Percentiles rank a stretch among this genome's conserved stretches.
Conservation (phyloP, 805 yeast species). For the Cyberlindnera bimundalis region DNA sequence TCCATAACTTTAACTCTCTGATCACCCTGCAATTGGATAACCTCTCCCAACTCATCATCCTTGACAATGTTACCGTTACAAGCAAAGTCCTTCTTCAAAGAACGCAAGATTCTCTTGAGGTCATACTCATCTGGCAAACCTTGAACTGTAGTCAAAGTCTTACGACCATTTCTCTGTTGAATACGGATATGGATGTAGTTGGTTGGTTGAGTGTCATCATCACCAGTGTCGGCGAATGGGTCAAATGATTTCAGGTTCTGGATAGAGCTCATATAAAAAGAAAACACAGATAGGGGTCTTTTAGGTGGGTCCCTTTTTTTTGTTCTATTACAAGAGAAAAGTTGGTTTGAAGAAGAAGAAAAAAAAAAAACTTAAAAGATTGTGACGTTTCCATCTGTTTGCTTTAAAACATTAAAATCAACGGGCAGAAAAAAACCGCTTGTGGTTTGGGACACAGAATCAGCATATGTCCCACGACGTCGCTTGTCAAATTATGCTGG, state of each 20-base stretch:
- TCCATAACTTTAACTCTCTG: conserved; percentile 96
- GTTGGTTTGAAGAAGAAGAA: no score
- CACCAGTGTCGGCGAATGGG: conserved; percentile 99
- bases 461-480: no score
- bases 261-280: conserved; percentile 71
- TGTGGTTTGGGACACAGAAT: no score
- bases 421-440: no score
- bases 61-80: conserved; percentile 98
- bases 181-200: conserved; percentile 97
- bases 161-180: conserved; percentile 99
- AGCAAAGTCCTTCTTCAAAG: conserved; percentile 95
- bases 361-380: no score
- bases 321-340: no score
- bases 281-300: no score
- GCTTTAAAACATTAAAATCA: no score
- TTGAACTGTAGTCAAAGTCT: conserved; percentile 96
- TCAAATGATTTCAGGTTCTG: conserved; percentile 84
- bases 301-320: no score
- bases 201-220: conserved; percentile 94
- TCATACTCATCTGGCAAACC: conserved; percentile 96
- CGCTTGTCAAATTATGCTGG: no score
- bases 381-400: no score
- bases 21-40: conserved; percentile 97
- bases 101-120: conserved; percentile 87
- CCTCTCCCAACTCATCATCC: conserved; percentile 94